Conservation (phyloP, 129 eudicot genomes). For the Chrysanthemum makinoi region DNA sequence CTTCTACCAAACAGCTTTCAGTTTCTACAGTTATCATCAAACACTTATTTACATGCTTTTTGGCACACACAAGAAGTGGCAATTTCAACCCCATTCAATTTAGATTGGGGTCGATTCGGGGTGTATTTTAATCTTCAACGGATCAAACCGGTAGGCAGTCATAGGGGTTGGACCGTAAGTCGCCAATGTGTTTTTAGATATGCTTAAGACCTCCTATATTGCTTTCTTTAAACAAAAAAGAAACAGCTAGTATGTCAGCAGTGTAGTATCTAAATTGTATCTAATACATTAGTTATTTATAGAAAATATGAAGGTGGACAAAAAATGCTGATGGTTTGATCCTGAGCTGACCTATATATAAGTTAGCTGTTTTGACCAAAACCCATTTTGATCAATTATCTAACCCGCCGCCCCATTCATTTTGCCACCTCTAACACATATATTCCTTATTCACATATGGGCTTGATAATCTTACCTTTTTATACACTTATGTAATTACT, state of each 20-base stretch:
- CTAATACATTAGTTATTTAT: not conserved
- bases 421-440: slow-evolving; percentile 1
- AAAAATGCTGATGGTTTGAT: too few relatives aligned
- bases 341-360: not conserved
- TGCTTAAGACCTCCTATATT: too few relatives aligned
- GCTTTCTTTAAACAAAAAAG: too few relatives aligned
- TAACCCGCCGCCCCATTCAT: not conserved
- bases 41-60: not conserved
- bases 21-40: not conserved
- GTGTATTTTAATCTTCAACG: not conserved
- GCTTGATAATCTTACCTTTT: not conserved
- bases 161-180: not conserved
- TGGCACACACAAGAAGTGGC: slow-evolving; percentile 6
- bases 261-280: not conserved
- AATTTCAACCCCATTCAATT: not conserved
- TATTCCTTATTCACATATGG: not conserved
- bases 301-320: not conserved
- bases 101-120: too few relatives aligned
- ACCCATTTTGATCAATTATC: not conserved
- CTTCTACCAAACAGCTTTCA: not conserved
- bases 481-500: not conserved
- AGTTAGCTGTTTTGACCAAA: not conserved
- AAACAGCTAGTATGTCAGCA: too few relatives aligned
- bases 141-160: not conserved
- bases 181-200: too few relatives aligned